Conservation (phyloP, 2,329 filamentous ascomycete genomes). For the Raffaelea arxii region DNA sequence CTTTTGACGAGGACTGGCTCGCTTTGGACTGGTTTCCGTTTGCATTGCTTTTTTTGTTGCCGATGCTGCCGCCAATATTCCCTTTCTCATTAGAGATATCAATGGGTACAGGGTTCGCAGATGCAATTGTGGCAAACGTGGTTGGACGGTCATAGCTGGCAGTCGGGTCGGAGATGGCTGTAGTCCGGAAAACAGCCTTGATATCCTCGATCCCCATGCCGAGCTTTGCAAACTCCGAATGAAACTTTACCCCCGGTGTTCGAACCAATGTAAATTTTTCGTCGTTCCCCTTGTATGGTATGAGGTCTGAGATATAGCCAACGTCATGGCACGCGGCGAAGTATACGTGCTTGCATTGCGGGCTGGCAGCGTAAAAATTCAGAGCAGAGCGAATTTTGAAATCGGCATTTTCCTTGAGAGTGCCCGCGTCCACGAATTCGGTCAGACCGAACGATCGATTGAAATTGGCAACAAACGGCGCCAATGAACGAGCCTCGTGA, state of each 20-base stretch:
- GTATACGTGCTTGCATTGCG: conserved; percentile 55
- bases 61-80: background rate
- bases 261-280: conserved; percentile 46
- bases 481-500: conserved; percentile 43
- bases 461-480: conserved; percentile 46
- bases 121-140: background rate
- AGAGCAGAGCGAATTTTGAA: conserved; percentile 45
- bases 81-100: background rate
- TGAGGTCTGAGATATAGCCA: conserved; percentile 47
- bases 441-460: conserved; percentile 47
- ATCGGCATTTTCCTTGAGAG: conserved; percentile 49
- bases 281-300: conserved; percentile 36
- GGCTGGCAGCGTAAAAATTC: conserved; percentile 43
- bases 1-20: background rate
- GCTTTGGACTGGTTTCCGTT: background rate
- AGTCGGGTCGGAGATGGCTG: background rate
- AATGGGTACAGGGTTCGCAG: background rate
- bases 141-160: background rate
- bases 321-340: conserved; percentile 54
- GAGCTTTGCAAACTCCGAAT: conserved; percentile 41
- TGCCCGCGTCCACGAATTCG: conserved; percentile 52
- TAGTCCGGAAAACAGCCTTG: conserved; percentile 37
- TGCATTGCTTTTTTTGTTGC: too few species aligned
- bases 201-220: conserved; percentile 41
- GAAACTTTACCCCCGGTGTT: conserved; percentile 33